Evolutionary conservation across 176 grass and related monocot genomes (phyloP).

Genomic region (Thinopyrum elongatum): DNA sequence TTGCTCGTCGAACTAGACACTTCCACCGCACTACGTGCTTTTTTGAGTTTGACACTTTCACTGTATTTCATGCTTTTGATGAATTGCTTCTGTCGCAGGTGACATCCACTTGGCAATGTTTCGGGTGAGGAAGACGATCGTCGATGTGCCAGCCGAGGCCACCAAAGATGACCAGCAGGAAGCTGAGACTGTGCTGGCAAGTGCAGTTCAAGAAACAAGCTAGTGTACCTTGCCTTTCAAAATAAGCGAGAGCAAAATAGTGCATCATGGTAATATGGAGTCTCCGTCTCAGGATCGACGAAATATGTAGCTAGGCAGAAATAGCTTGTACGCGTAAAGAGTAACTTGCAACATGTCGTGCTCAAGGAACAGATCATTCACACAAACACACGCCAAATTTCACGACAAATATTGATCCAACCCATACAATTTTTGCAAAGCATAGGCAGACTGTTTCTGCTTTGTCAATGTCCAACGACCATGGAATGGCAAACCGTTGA

Average conservation of each 20-base stretch:
- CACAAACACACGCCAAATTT: too few relatives aligned
- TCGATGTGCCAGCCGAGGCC: constrained; percentile 1
- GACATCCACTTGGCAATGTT: constrained; percentile 73
- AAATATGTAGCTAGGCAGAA: neutral
- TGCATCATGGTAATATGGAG: too few relatives aligned
- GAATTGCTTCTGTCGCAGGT: constrained; percentile 30
- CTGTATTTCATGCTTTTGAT: neutral
- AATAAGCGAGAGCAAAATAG: neutral
- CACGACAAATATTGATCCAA: neutral
- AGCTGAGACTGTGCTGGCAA: neutral
- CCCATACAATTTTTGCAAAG: too few relatives aligned
- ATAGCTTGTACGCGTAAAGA: neutral
- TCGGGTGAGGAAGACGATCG: constrained; percentile 45
- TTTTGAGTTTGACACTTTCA: neutral
- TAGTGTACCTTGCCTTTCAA: neutral
- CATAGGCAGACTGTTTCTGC: neutral
- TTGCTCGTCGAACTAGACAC: too few relatives aligned
- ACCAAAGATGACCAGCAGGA: constrained; percentile 17
- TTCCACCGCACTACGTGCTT: neutral
- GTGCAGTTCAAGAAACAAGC: constrained; percentile 27
- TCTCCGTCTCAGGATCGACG: too few relatives aligned
- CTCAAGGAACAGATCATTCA: too few relatives aligned
- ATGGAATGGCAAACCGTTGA: neutral
- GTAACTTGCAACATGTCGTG: too few relatives aligned
- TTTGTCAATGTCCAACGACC: neutral